Evolutionary conservation across 2,329 filamentous ascomycete genomes (phyloP), one percentile per base, ranked within the genome.

Genomic region (Cladosporium sp.): DNA sequence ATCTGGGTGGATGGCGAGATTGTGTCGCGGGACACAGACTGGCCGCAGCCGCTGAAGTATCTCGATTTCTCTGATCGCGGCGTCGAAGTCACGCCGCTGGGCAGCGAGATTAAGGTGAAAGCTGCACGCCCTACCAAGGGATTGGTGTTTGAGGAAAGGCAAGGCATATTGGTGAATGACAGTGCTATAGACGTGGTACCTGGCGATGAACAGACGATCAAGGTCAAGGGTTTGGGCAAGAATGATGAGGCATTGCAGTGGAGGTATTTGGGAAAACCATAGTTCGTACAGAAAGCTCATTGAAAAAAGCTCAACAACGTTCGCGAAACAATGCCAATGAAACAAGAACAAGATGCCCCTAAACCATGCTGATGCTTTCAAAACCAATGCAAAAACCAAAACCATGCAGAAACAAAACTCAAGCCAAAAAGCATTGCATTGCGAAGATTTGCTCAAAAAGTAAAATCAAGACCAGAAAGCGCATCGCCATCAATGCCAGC

Each of bases 41-140:
- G 85, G 85, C 85, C 85, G 5, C 85, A 87, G 71, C 85, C 85
- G 51, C 80, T 87, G 69, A 87, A 86, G 75, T 86, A 87, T 70
- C 80, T 87, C 16, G 79, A 83, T 65, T 81, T 87, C 66, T 78
- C 79, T 3, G 77, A 83, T 34, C 80, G 84, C 39, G 82, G 81
- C 21, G 77, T 87, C 0, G 74, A 82, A 63, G 79, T 85, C 11
- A 64, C 63, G 16, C 58, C 67, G 39, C 53, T 76, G 26, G 78
- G 78, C n/a, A 74, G 76, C 48, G 78, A 76, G 51, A 79, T 85
- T 39, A 70, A 76, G 32, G 78, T 87, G 68, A 81, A 72, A 68
- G 80, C 82, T 6, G 71, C 77, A 56, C 83, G 82, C 73, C 85
- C 85, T 1, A 85, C 85, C 2, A 88, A 87, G 69, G 85, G 85